These are phyloP conservation scores for Purshia tridentata DNA, from an alignment of 306 rosid species.

Conservation along the genomic window DNA sequence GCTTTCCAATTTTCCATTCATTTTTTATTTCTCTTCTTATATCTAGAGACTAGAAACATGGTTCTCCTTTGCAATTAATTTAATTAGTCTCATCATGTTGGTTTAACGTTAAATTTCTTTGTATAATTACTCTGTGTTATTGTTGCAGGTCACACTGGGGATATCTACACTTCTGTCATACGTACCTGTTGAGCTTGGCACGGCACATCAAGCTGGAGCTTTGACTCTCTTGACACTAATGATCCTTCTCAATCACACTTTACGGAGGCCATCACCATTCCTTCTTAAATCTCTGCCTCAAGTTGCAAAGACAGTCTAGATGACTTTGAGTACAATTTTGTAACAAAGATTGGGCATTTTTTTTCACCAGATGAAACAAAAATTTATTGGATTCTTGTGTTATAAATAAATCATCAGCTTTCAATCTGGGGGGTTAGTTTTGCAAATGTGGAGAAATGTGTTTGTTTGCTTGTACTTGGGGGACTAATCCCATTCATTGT, in stretches of 20 bases:
- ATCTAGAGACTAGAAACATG: background rate
- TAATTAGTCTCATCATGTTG: background rate
- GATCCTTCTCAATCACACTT: slow-evolving; percentile 69
- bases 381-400: background rate
- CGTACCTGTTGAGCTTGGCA: slow-evolving; percentile 80
- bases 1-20: background rate
- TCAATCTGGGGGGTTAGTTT: background rate
- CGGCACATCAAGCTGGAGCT: slow-evolving; percentile 93
- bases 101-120: background rate
- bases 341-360: background rate
- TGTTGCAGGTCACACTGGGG: slow-evolving; percentile 21
- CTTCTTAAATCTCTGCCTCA: slow-evolving; percentile 77
- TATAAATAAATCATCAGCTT: background rate
- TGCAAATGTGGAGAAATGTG: background rate
- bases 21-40: background rate
- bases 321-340: background rate
- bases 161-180: slow-evolving; percentile 70
- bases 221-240: slow-evolving; percentile 66
- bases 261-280: slow-evolving; percentile 58
- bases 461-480: slow-evolving; percentile 1
- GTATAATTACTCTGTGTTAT: background rate
- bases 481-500: too few relatives aligned
- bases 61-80: background rate
- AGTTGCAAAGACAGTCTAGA: slow-evolving; percentile 49
- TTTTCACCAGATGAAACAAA: background rate